phyloP scores from a whole-genome alignment of 805 yeast species.

The Isabelozyma pseudorhagii region DNA sequence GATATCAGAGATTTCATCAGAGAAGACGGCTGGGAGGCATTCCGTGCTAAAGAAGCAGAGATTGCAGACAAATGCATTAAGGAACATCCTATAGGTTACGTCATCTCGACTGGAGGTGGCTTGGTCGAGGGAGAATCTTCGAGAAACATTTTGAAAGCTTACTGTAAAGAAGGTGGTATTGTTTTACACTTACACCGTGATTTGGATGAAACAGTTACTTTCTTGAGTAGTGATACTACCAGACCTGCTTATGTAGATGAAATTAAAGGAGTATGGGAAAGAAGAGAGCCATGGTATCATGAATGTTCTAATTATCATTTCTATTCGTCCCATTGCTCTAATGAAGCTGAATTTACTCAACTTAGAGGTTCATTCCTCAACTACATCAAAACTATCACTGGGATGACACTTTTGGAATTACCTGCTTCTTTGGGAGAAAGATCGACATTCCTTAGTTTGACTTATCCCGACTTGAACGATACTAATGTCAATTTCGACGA shows the following conservation, averaged over 20 bases:
- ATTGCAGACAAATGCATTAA: conserved; percentile 51
- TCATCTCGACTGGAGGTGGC: conserved; percentile 96
- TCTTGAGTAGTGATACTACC: conserved; percentile 71
- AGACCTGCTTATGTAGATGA: conserved; percentile 88
- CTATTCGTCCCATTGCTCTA: conserved; percentile 70
- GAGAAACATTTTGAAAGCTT: conserved; percentile 58
- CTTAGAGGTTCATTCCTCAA: conserved; percentile 58
- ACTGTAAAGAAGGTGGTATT: conserved; percentile 58
- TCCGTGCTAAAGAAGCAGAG: conserved; percentile 64
- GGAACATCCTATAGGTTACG: conserved; percentile 46
- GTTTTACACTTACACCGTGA: conserved; percentile 91
- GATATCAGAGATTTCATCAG: conserved; percentile 62
- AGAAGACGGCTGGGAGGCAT: conserved; percentile 79
- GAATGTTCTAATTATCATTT: conserved; percentile 77
- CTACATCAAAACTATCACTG: conserved; percentile 62
- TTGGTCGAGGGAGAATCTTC: conserved; percentile 76
- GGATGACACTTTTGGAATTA: conserved; percentile 36
- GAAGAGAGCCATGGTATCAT: conserved; percentile 75
- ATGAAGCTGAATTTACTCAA: conserved; percentile 49
- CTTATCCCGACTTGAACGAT: conserved; percentile 57
- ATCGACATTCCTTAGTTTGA: conserved; percentile 72
- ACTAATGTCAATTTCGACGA: conserved; percentile 46
- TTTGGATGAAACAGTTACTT: conserved; percentile 71
- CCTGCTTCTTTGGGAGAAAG: conserved; percentile 33
- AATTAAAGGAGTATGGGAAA: conserved; percentile 75